Evolutionary conservation across 2,329 filamentous ascomycete species (phyloP).

Genomic region (Fusarium annulatum): DNA sequence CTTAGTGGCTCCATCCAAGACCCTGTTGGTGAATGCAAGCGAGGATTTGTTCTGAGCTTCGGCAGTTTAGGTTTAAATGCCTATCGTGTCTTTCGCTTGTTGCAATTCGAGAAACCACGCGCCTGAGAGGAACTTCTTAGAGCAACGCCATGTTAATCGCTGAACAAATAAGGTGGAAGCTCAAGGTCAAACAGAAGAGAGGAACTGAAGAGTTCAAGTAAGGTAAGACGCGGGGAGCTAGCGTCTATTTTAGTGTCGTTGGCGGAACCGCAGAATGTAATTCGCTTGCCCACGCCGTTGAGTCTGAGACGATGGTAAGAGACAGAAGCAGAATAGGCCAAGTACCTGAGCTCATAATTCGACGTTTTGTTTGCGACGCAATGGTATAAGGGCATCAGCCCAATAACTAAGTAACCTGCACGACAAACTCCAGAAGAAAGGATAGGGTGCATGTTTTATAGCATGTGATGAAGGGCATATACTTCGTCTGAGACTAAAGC

Average conservation of each 20-base stretch:
- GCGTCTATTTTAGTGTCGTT: slow-evolving; percentile 40
- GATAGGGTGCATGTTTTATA: background rate
- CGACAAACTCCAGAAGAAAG: background rate
- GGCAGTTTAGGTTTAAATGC: background rate
- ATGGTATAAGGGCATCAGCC: background rate
- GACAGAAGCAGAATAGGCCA: background rate
- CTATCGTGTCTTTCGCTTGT: background rate
- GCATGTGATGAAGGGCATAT: background rate
- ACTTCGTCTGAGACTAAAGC: background rate
- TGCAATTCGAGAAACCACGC: background rate
- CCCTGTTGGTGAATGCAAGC: slow-evolving; percentile 36
- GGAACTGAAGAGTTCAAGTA: slow-evolving; percentile 19
- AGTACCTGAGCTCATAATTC: background rate
- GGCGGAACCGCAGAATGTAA: slow-evolving; percentile 38
- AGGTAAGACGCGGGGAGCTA: slow-evolving; percentile 47
- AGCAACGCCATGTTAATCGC: background rate
- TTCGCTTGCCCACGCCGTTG: slow-evolving; percentile 11
- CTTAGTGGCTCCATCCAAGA: slow-evolving; percentile 42
- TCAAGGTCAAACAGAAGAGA: slow-evolving; percentile 5
- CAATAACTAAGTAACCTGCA: background rate
- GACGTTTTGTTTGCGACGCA: background rate
- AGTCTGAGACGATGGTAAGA: slow-evolving; percentile 6
- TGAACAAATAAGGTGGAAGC: slow-evolving; percentile 15
- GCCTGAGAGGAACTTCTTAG: background rate
- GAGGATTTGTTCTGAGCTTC: slow-evolving; percentile 15